Percentiles rank a stretch among this genome's conserved stretches.
Evolutionary conservation across 225 moss, liverwort and hornwort genomes (phyloP).

Genomic region (Polytrichum formosum): DNA sequence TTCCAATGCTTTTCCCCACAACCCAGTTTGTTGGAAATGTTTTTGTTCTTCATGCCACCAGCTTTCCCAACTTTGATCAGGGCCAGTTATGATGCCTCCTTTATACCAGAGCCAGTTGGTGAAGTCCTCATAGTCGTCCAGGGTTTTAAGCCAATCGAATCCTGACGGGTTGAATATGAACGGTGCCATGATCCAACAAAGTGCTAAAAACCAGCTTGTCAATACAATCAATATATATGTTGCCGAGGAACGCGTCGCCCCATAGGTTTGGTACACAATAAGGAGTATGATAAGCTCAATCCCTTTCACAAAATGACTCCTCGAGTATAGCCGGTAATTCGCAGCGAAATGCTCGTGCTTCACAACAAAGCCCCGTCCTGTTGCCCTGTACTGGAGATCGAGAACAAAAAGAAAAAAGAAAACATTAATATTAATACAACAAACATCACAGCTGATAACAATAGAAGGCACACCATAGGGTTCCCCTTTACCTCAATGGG

Average conservation of each 20-base stretch:
- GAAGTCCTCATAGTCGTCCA: constrained; percentile 93
- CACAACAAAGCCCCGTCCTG: constrained; percentile 98
- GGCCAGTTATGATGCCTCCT: constrained; percentile 75
- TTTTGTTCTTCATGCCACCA: constrained; percentile 95
- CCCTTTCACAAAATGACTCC: constrained; percentile 95
- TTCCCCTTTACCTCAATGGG: no score
- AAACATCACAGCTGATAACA: no score
- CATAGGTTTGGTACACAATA: constrained; percentile 77
- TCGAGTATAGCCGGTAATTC: constrained; percentile 81
- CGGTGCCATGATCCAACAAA: constrained; percentile 87
- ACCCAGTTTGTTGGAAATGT: constrained; percentile 72
- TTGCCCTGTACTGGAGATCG: constrained; percentile 76
- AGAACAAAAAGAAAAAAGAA: no score
- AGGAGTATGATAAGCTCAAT: constrained; percentile 82
- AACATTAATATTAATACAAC: no score
- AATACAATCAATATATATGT: constrained; percentile 78
- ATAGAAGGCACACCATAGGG: no score
- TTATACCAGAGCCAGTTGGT: constrained; percentile 86
- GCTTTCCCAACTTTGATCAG: constrained; percentile 74
- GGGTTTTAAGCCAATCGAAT: constrained; percentile 94
- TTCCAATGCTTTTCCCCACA: constrained; percentile 83
- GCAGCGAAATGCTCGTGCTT: constrained; percentile 78
- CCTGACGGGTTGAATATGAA: constrained; percentile 99
- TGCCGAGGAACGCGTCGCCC: constrained; percentile 46
- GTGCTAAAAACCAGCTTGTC: constrained; percentile 93